A percentile compares a stretch with the other conserved stretches of the same genome.
These are phyloP conservation scores for Vigna nakashimae DNA, from an alignment of 306 rosid species.

Conservation along the genomic window DNA sequence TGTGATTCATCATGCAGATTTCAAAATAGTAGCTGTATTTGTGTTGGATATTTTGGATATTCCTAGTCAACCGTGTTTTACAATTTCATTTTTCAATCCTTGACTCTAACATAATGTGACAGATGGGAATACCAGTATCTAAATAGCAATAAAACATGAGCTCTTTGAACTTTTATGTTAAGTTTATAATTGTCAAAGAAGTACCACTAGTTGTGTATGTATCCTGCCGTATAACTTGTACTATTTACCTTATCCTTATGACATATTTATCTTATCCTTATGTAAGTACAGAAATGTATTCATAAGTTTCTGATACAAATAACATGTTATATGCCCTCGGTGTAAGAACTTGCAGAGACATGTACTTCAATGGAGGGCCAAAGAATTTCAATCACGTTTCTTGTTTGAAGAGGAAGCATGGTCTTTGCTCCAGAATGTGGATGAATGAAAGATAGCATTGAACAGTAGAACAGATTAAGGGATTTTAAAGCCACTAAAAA, in stretches of 20 bases:
- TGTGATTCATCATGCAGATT: background rate
- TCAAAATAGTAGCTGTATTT: background rate
- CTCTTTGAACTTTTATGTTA: background rate
- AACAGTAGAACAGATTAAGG: background rate
- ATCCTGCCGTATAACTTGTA: background rate
- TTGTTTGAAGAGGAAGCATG: background rate
- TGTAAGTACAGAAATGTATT: background rate
- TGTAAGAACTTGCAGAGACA: background rate
- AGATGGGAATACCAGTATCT: background rate
- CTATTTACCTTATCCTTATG: conserved; percentile 13
- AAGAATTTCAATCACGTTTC: background rate
- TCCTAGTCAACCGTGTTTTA: background rate
- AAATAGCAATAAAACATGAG: background rate
- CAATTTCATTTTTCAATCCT: background rate
- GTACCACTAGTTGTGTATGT: background rate
- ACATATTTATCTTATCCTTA: background rate
- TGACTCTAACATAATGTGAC: background rate
- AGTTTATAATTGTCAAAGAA: background rate
- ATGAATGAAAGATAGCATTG: conserved; percentile 1
- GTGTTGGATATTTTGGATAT: background rate
- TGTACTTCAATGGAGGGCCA: conserved; percentile 4
- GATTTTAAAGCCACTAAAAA: background rate
- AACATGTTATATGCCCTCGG: background rate
- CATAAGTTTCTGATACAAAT: background rate
- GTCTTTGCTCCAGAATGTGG: background rate